Conservation (phyloP, 495 filamentous ascomycete species). For the Penicillium roqueforti region DNA sequence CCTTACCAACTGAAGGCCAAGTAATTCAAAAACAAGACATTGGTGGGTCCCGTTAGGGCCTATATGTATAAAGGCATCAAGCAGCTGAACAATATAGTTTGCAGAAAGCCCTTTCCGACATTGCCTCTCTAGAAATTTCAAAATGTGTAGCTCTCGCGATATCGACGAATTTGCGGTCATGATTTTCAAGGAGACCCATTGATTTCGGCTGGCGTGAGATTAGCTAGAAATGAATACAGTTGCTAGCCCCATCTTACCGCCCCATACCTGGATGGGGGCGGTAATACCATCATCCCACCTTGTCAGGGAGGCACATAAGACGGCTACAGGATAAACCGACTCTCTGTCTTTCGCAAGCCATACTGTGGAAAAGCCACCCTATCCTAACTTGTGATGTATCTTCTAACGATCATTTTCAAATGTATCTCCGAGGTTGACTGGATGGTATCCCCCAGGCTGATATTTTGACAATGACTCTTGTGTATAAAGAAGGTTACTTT, state of each 20-base stretch:
- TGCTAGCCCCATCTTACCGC: no score
- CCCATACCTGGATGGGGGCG: no score
- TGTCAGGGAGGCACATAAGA: not conserved
- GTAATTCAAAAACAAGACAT: conserved; percentile 43
- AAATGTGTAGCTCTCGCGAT: conserved; percentile 19
- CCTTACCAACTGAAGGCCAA: conserved; percentile 31
- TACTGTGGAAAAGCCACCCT: conserved; percentile 84
- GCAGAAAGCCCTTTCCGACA: conserved; percentile 10
- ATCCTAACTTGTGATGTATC: conserved; percentile 82
- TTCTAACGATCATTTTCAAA: no score
- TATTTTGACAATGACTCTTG: no score
- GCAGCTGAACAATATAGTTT: conserved; percentile 28
- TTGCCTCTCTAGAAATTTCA: conserved; percentile 3
- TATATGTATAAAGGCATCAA: conserved; percentile 36
- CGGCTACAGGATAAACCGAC: conserved; percentile 4
- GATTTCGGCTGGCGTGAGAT: conserved; percentile 16
- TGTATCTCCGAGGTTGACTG: no score
- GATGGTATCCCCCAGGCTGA: no score
- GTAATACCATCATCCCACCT: no score
- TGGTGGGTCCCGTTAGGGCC: conserved; percentile 43
- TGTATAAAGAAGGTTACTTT: no score
- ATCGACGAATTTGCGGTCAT: conserved; percentile 17
- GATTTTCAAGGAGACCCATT: conserved; percentile 40
- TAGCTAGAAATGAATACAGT: no score
- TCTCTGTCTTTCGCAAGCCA: conserved; percentile 56